phyloP scores from a whole-genome alignment of 2,329 filamentous ascomycete genomes.

The Pestalotiopsis sp. region DNA sequence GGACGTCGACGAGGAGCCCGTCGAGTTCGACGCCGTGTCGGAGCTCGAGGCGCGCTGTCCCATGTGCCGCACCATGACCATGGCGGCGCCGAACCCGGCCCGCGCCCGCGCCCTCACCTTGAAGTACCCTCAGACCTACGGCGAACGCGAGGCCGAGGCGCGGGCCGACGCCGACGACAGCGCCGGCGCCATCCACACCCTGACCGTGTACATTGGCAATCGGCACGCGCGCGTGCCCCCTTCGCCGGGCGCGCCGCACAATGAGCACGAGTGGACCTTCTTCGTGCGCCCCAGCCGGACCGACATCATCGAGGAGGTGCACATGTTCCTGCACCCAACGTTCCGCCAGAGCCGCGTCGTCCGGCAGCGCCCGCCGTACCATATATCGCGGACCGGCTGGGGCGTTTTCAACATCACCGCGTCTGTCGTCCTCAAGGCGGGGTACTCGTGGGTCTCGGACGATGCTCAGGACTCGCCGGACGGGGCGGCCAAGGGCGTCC shows the following conservation, averaged over 20 bases:
- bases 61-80: slow-evolving; percentile 43
- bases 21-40: slow-evolving; percentile 21
- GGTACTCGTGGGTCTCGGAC: slow-evolving; percentile 41
- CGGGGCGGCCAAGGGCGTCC: slow-evolving; percentile 29
- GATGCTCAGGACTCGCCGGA: slow-evolving; percentile 31
- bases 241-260: slow-evolving; percentile 21
- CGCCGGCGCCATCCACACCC: slow-evolving; percentile 31
- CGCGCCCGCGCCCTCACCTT: slow-evolving; percentile 27
- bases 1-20: slow-evolving; percentile 33
- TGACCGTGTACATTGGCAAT: slow-evolving; percentile 45
- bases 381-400: slow-evolving; percentile 40
- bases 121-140: slow-evolving; percentile 36
- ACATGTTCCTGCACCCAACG: slow-evolving; percentile 41
- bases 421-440: slow-evolving; percentile 39
- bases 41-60: slow-evolving; percentile 41
- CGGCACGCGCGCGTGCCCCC: slow-evolving; percentile 31
- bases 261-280: slow-evolving; percentile 44
- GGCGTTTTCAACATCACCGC: slow-evolving; percentile 39
- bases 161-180: slow-evolving; percentile 24
- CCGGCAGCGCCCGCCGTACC: slow-evolving; percentile 36
- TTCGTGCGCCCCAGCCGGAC: slow-evolving; percentile 41
- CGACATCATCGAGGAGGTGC: slow-evolving; percentile 44
- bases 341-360: slow-evolving; percentile 37
- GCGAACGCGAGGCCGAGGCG: slow-evolving; percentile 34
- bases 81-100: slow-evolving; percentile 28